Base-by-base conservation (phyloP, 1,139 yeast species). In the Diutina ranongensis region DNA sequence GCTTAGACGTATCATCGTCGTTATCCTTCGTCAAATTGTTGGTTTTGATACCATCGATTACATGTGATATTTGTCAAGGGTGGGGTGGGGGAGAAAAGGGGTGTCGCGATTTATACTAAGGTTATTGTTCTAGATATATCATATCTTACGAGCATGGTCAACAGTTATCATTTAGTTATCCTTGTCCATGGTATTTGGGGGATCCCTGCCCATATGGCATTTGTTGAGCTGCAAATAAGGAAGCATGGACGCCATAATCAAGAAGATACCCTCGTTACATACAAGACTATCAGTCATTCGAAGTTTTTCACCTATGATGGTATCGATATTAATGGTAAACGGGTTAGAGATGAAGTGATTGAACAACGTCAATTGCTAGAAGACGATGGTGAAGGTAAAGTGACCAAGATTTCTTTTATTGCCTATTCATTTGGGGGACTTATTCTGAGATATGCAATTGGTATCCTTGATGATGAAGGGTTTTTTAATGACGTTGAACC, bases 371-470 rank as follows among this genome's bases (percentile, higher is more conserved):
- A 58, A 2, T 47, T 54, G 2, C 54, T 80, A 35, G 55, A 57
- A 22, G 49, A 50, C 21, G 47, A 47, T 2, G 53, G 52, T 3
- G 28, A 7, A 5, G 57, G 56, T 31, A 52, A 51, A 15, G 77
- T 80, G 10, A 64, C 68, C 13, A 77, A 77, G 54, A 65, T 86
- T 49, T 82, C 94, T 1, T 66, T 86, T 13, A 69, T 82, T 15
- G 95, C 95, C 2, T 87, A 85, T 59, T 84, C 95, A 0, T 63
- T 87, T 45, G 96, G 95, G 9, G 95, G 95, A 0, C 64, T 87
- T 46, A 80, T 85, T 46, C 70, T 85, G 1, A 66, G 95, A 32
- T 86, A 82, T 58, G 86, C 92, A 5, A 63, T 84, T 44, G 96
- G 96, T 0, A 62, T 83, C 18, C 64, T 87, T 45, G 66, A 74